Base-by-base conservation (phyloP, 768 basidiomycete genomes). In the Cubamyces lactineus region DNA sequence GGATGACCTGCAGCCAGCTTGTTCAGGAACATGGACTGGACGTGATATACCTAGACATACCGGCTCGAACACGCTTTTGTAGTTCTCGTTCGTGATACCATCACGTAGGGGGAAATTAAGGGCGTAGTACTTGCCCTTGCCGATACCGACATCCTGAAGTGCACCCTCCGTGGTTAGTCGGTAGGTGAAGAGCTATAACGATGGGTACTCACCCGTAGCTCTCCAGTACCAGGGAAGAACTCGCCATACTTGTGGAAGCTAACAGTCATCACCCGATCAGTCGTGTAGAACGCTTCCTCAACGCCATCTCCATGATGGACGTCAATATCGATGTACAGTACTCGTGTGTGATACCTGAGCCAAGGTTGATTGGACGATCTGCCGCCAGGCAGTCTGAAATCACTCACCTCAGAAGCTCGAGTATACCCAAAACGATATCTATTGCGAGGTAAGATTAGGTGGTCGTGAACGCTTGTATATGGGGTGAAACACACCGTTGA, bases 161-260 rank as follows among this genome's bases (percentile, higher is more conserved):
- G 30, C 24, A 13, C 21, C 23, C 42, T 51, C 34, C 51, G 34
- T 17, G 24, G 17, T 4, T 21, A 38, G 16, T 1, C 17, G 5
- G 34, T 34, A 11, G 34, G 9, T 34, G 5, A 1, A 34, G 9
- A 6, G 34, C 34, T 34, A 11, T 34, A 34, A 9, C 1, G 9
- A 9, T 11, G 34, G 59, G 19, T 28, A 72, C 86, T 67, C 71
- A 93, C 93, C 67, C 96, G 84, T 42, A 97, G 80, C 75, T 97
- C 96, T n/a, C 97, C 97, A 6, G 97, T 99, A 43, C 97, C 97
- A 26, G 97, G 97, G 75, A 99, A 99, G 75, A 91, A 99, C 75
- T 99, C 97, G 38, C 97, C 97, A 66, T 98, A 99, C 75, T 98
- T 98, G 74, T 99, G 97, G 76, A 98, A 97, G 68, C 92, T 95